Percentiles rank a stretch among this genome's conserved stretches.
These are phyloP conservation scores for Ampelomyces quisqualis DNA, from an alignment of 2,329 filamentous ascomycete species.

Conservation along the genomic window DNA sequence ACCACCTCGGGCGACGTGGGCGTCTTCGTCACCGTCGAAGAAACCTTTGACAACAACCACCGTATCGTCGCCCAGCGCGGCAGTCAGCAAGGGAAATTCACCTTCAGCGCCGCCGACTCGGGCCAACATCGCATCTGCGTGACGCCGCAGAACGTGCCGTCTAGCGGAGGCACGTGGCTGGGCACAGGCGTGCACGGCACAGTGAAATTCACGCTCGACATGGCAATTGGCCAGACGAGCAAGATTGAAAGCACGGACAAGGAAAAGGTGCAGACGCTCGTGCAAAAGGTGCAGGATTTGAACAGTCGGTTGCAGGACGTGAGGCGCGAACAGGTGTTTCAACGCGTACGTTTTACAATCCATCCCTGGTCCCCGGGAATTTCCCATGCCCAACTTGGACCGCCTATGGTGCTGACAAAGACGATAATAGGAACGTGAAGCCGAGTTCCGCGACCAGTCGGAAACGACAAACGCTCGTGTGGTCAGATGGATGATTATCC, in stretches of 20 bases:
- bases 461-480: slow-evolving; percentile 90
- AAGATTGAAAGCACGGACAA: slow-evolving; percentile 93
- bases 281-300: slow-evolving; percentile 83
- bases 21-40: slow-evolving; percentile 92
- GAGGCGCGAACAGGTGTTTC: slow-evolving; percentile 91
- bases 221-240: slow-evolving; percentile 92
- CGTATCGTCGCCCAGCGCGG: slow-evolving; percentile 89
- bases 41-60: slow-evolving; percentile 97
- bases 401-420: slow-evolving; percentile 23
- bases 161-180: slow-evolving; percentile 72
- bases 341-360: slow-evolving; percentile 64
- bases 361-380: background rate
- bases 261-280: slow-evolving; percentile 86
- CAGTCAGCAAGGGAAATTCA: slow-evolving; percentile 76
- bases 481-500: slow-evolving; percentile 89
- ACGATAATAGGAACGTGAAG: slow-evolving; percentile 79
- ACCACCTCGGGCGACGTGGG: slow-evolving; percentile 70
- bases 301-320: slow-evolving; percentile 87
- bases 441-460: slow-evolving; percentile 96
- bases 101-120: slow-evolving; percentile 91
- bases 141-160: slow-evolving; percentile 73
- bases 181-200: slow-evolving; percentile 67
- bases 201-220: slow-evolving; percentile 81
- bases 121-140: slow-evolving; percentile 97
- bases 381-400: no score